phyloP scores from a whole-genome alignment of 495 filamentous ascomycete genomes.

The Xylaria nigripes region DNA sequence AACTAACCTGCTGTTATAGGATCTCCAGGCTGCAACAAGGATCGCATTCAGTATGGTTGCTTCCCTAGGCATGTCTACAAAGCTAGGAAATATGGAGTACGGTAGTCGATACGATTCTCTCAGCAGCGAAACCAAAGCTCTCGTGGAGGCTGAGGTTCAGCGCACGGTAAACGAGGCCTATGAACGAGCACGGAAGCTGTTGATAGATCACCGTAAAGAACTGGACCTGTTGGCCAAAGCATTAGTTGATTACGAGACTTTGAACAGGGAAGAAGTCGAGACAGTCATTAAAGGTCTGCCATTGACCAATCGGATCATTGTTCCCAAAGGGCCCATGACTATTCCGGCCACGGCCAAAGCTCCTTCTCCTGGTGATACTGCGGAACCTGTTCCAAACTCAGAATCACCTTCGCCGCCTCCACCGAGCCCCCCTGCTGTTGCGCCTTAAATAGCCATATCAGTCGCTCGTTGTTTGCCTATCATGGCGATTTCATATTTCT shows the following conservation, averaged over 20 bases:
- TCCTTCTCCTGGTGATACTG: slow-evolving; percentile 17
- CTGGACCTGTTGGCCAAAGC: slow-evolving; percentile 81
- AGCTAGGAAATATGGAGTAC: slow-evolving; percentile 84
- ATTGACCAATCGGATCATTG: slow-evolving; percentile 45
- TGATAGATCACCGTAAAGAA: slow-evolving; percentile 65
- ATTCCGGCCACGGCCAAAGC: slow-evolving; percentile 30
- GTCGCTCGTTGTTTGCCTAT: background rate
- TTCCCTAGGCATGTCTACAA: slow-evolving; percentile 76
- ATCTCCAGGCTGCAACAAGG: slow-evolving; percentile 71
- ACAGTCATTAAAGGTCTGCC: slow-evolving; percentile 80
- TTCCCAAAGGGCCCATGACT: slow-evolving; percentile 42
- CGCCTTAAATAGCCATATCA: background rate
- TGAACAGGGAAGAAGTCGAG: slow-evolving; percentile 80
- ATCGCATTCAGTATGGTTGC: slow-evolving; percentile 82
- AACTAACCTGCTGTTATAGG: slow-evolving; percentile 38
- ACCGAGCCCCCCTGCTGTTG: slow-evolving; percentile 7
- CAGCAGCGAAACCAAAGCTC: slow-evolving; percentile 71
- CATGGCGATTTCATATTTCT: background rate
- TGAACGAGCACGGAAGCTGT: slow-evolving; percentile 60
- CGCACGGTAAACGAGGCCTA: slow-evolving; percentile 75
- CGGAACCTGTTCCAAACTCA: slow-evolving; percentile 15
- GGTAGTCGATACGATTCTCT: slow-evolving; percentile 67
- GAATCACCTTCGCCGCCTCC: slow-evolving; percentile 13
- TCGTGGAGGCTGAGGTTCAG: slow-evolving; percentile 81
- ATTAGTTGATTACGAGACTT: slow-evolving; percentile 86